phyloP scores from a whole-genome alignment of 179 eudicot species.

The Spinacia oleracea region DNA sequence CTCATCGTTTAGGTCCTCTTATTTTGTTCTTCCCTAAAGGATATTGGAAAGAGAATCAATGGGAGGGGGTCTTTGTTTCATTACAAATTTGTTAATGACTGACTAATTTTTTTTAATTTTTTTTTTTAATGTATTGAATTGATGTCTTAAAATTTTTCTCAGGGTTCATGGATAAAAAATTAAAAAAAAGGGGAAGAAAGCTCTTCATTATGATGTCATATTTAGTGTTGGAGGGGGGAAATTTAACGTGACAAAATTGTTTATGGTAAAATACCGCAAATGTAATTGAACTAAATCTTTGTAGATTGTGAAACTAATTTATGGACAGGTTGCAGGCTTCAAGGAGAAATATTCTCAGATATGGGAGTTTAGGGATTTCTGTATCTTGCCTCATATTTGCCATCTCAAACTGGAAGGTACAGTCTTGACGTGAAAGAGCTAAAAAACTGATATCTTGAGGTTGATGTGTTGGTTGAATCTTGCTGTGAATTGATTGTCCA shows the following conservation, averaged over 20 bases:
- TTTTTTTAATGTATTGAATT: not conserved
- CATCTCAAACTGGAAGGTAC: slow-evolving; percentile 81
- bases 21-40: not conserved
- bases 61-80: not conserved
- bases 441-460: not conserved
- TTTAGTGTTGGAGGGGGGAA: not conserved
- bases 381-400: slow-evolving; percentile 72
- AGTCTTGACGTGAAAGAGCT: slow-evolving; percentile 11
- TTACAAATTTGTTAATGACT: not conserved
- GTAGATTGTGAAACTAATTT: slow-evolving; percentile 46
- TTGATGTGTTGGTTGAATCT: slow-evolving; percentile 8
- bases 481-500: slow-evolving; percentile 4
- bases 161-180: not conserved
- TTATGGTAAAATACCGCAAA: not conserved
- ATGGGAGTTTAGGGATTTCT: slow-evolving; percentile 87
- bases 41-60: not conserved
- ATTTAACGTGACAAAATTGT: not conserved
- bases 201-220: not conserved
- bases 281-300: slow-evolving; percentile 19
- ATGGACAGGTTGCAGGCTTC: slow-evolving; percentile 89
- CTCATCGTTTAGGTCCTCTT: not conserved
- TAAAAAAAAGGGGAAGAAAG: not conserved
- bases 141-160: not conserved
- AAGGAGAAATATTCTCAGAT: slow-evolving; percentile 79
- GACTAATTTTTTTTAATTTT: not conserved